Conservation (phyloP, 2,329 filamentous ascomycete species). For the Aureobasidium sp. region DNA sequence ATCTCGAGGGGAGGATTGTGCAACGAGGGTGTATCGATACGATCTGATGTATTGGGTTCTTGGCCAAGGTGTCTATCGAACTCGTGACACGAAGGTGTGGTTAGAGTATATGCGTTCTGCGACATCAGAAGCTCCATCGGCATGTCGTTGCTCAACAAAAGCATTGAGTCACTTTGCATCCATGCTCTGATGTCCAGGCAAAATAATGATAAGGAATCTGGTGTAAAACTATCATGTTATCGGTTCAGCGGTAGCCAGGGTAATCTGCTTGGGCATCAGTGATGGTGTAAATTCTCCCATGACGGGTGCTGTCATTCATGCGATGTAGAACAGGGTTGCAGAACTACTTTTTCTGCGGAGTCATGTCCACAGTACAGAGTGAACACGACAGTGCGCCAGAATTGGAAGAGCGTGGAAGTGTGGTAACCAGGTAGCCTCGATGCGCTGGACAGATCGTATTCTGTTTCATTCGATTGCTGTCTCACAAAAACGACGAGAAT, state of each 20-base stretch:
- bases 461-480: neutral
- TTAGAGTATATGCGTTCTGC: no score
- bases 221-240: no score
- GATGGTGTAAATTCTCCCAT: no score
- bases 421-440: neutral
- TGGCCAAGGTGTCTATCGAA: no score
- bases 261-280: neutral
- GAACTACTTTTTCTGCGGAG: neutral
- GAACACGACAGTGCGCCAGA: neutral
- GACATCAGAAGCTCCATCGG: no score
- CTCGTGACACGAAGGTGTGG: no score
- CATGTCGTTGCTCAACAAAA: neutral
- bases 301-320: neutral
- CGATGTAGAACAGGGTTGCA: neutral
- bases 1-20: no score
- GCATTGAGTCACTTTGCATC: neutral
- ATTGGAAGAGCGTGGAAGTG: neutral
- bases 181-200: neutral
- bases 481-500: no score
- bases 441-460: neutral
- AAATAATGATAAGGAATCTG: no score
- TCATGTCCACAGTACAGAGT: neutral
- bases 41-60: no score
- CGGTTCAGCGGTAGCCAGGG: neutral
- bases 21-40: no score